Evolutionary conservation across 2,329 filamentous ascomycete species (phyloP).

Genomic region (Paracamarosporium sp.): DNA sequence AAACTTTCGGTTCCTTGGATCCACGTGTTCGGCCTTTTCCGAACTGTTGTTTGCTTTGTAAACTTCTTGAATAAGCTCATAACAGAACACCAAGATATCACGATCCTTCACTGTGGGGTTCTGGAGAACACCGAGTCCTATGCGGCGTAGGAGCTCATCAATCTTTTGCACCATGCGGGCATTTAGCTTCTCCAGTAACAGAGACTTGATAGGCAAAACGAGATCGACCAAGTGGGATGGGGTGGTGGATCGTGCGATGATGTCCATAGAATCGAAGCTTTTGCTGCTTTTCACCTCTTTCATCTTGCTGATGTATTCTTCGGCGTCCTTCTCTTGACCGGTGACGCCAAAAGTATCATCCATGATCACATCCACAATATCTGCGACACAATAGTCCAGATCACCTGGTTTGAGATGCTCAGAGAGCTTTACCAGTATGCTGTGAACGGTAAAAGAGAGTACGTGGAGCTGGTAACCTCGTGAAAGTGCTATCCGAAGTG

Average conservation of each 20-base stretch:
- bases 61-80: constrained; percentile 88
- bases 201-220: constrained; percentile 76
- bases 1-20: constrained; percentile 68
- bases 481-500: constrained; percentile 81
- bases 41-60: constrained; percentile 69
- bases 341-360: constrained; percentile 94
- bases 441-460: constrained; percentile 92
- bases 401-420: constrained; percentile 80
- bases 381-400: constrained; percentile 82
- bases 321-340: constrained; percentile 95
- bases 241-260: constrained; percentile 83
- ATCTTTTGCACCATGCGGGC: constrained; percentile 86
- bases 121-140: constrained; percentile 81
- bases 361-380: constrained; percentile 86
- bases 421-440: constrained; percentile 78
- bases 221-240: constrained; percentile 76
- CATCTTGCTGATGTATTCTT: constrained; percentile 93
- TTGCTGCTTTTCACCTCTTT: constrained; percentile 98
- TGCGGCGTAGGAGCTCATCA: constrained; percentile 83
- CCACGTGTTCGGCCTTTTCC: constrained; percentile 33
- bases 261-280: constrained; percentile 96
- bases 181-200: constrained; percentile 85
- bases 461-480: constrained; percentile 94
- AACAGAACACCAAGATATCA: constrained; percentile 91
- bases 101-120: constrained; percentile 80